A percentile compares a stretch with the other conserved stretches of the same genome.
Conservation (phyloP, 2,329 filamentous ascomycete genomes). For the Pyrenochaeta sp. region DNA sequence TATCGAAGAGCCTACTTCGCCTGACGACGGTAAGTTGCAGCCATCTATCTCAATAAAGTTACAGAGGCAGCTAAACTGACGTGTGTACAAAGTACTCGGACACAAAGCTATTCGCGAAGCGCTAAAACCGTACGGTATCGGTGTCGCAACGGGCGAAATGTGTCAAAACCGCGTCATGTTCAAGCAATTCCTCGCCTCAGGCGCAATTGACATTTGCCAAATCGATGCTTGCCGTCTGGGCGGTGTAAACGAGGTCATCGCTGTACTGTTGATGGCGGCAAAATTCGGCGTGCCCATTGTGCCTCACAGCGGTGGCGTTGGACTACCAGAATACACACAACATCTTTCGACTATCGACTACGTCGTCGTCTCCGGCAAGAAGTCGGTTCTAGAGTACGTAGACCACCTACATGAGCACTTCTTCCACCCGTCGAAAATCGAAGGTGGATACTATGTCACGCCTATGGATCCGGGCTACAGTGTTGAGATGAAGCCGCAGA, state of each 20-base stretch:
- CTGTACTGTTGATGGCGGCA: conserved; percentile 85
- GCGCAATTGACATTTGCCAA: conserved; percentile 87
- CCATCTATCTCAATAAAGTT: background rate
- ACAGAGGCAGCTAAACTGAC: conserved; percentile 2
- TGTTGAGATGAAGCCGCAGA: conserved; percentile 90
- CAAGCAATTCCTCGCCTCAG: conserved; percentile 84
- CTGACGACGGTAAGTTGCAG: conserved; percentile 69
- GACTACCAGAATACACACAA: conserved; percentile 92
- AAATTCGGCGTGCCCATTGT: conserved; percentile 84
- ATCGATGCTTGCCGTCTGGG: conserved; percentile 90
- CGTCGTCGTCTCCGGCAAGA: conserved; percentile 82
- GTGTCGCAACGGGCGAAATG: conserved; percentile 93
- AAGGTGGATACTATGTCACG: conserved; percentile 87
- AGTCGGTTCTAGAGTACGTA: conserved; percentile 86
- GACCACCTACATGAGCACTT: conserved; percentile 96
- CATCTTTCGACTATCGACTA: conserved; percentile 94
- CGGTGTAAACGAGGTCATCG: conserved; percentile 89
- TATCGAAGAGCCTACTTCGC: conserved; percentile 92
- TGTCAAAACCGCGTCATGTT: conserved; percentile 94
- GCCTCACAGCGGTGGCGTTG: conserved; percentile 88
- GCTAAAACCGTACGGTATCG: conserved; percentile 76
- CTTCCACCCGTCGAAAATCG: conserved; percentile 78
- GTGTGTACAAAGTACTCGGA: conserved; percentile 69
- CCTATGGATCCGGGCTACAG: conserved; percentile 85
- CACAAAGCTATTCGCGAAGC: conserved; percentile 87